Percentiles rank a stretch among this genome's conserved stretches.
Conservation (phyloP, 257 asterid species). For the Fraxinus anomala region DNA sequence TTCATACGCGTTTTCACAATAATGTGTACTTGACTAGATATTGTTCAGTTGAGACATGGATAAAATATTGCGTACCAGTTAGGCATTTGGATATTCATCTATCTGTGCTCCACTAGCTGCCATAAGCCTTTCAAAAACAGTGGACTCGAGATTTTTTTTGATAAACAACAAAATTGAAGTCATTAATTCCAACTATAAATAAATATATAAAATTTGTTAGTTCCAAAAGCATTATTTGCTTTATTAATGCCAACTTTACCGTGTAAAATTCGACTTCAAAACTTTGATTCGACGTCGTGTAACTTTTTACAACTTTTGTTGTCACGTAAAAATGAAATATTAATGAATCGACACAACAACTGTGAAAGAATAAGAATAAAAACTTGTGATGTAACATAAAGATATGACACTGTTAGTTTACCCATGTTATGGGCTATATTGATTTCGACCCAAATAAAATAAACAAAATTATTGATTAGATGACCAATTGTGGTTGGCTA, state of each 20-base stretch:
- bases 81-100: neutral
- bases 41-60: neutral
- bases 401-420: neutral
- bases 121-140: neutral
- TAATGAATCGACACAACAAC: neutral
- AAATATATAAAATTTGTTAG: too few species aligned
- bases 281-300: too few species aligned
- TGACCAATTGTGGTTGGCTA: neutral
- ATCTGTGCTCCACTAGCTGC: neutral
- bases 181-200: neutral
- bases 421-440: neutral
- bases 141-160: neutral
- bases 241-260: neutral
- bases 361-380: neutral
- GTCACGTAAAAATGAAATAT: neutral
- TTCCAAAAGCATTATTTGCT: neutral
- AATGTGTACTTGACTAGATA: neutral
- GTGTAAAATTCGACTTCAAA: neutral
- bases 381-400: neutral
- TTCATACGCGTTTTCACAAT: constrained; percentile 38
- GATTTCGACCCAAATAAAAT: neutral
- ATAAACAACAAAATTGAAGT: neutral
- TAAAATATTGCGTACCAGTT: neutral
- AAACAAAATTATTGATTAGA: neutral
- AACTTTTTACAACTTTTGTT: too few species aligned